Conservation (phyloP, 2,329 filamentous ascomycete species). For the Penicillium sp. region DNA sequence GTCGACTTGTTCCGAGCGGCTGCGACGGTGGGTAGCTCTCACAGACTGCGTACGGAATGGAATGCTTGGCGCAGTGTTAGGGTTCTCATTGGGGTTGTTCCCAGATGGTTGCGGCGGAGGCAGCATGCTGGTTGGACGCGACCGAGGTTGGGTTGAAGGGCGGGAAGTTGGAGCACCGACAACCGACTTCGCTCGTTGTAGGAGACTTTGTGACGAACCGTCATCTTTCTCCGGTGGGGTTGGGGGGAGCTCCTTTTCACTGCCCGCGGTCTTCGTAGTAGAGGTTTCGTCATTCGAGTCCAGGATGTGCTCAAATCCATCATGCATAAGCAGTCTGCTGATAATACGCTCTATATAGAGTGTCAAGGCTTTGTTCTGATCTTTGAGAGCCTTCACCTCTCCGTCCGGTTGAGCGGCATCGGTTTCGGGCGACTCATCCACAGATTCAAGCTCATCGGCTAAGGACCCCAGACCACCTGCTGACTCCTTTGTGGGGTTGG, state of each 20-base stretch:
- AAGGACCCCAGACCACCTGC: conserved; percentile 56
- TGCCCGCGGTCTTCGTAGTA: conserved; percentile 28
- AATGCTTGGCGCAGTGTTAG: conserved; percentile 50
- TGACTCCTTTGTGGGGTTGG: conserved; percentile 47
- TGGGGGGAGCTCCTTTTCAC: conserved; percentile 81
- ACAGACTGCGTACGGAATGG: conserved; percentile 47
- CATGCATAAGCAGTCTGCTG: conserved; percentile 86
- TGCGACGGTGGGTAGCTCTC: conserved; percentile 46
- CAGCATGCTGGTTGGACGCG: conserved; percentile 49
- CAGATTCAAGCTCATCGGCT: conserved; percentile 83
- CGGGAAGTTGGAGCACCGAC: conserved; percentile 46
- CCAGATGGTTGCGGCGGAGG: conserved; percentile 34
- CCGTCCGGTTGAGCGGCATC: conserved; percentile 67
- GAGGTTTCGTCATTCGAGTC: conserved; percentile 62
- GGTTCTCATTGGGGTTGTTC: conserved; percentile 47
- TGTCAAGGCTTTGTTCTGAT: conserved; percentile 95
- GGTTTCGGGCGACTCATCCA: conserved; percentile 60
- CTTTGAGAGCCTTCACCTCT: conserved; percentile 77
- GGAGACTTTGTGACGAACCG: conserved; percentile 47
- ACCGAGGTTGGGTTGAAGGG: conserved; percentile 43
- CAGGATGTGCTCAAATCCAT: conserved; percentile 91
- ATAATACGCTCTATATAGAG: conserved; percentile 99
- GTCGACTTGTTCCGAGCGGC: conserved; percentile 51
- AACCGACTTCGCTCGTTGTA: conserved; percentile 62
- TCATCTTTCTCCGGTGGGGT: conserved; percentile 61